Conservation (phyloP, 495 filamentous ascomycete species). For the Hyaloscypha bicolor region DNA sequence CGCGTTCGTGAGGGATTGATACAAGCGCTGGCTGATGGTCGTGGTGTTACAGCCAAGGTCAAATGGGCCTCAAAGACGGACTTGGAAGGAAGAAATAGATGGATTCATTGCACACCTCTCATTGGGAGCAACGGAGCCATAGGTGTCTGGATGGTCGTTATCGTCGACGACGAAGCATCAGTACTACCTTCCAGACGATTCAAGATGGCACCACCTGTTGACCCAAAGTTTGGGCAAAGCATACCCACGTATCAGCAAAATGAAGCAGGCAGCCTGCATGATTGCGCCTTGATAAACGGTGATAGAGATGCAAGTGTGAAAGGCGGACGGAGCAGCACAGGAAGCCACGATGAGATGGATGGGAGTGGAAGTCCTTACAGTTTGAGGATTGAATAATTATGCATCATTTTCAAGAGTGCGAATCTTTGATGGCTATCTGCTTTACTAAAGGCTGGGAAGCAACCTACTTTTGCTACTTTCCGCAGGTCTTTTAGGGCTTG, state of each 20-base stretch:
- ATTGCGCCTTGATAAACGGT: constrained; percentile 20
- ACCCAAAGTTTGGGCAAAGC: constrained; percentile 25
- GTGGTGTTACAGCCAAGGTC: constrained; percentile 62
- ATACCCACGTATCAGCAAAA: not conserved
- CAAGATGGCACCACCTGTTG: constrained; percentile 33
- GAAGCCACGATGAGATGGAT: constrained; percentile 1
- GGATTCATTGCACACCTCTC: constrained; percentile 66
- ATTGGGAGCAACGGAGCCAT: constrained; percentile 57
- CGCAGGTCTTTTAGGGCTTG: not conserved
- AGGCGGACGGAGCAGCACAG: not conserved
- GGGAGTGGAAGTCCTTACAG: constrained; percentile 23
- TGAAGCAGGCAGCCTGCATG: constrained; percentile 2
- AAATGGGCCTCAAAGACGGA: constrained; percentile 53
- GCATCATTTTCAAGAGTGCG: not conserved
- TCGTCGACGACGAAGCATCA: constrained; percentile 53
- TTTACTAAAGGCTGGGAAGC: not conserved
- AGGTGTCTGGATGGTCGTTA: constrained; percentile 68
- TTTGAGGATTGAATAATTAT: constrained; percentile 23
- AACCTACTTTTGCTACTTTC: not conserved
- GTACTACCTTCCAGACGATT: constrained; percentile 7
- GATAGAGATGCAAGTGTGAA: constrained; percentile 9
- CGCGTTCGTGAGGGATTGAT: constrained; percentile 55
- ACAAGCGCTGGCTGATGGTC: constrained; percentile 55
- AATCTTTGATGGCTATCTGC: constrained; percentile 1
- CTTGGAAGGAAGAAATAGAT: constrained; percentile 52